Conservation (phyloP, 2,329 filamentous ascomycete species). For the Aspergillus puulaauensis region DNA sequence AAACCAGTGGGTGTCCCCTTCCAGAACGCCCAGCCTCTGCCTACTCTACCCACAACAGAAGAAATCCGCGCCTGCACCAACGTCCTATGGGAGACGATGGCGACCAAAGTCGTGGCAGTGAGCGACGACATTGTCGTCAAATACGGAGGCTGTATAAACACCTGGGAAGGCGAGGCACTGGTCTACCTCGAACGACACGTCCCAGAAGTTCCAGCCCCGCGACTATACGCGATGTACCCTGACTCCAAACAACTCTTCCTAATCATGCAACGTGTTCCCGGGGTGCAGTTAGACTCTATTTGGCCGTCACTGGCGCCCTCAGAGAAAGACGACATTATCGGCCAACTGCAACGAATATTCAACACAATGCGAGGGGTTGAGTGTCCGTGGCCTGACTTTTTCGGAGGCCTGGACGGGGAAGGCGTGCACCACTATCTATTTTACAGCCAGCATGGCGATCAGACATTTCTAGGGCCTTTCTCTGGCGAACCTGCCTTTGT, state of each 20-base stretch:
- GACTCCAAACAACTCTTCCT: slow-evolving; percentile 23
- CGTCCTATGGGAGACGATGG: slow-evolving; percentile 22
- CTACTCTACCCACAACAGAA: slow-evolving; percentile 24
- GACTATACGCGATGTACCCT: slow-evolving; percentile 31
- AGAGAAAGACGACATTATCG: slow-evolving; percentile 28
- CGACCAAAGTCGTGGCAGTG: slow-evolving; percentile 25
- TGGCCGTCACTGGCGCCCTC: slow-evolving; percentile 24
- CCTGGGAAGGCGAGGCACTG: slow-evolving; percentile 12
- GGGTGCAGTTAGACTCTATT: slow-evolving; percentile 21
- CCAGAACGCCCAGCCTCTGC: slow-evolving; percentile 18
- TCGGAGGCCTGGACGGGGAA: slow-evolving; percentile 24
- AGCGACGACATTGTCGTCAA: slow-evolving; percentile 28
- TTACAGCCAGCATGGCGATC: slow-evolving; percentile 17
- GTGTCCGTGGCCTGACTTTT: slow-evolving; percentile 29
- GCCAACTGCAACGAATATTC: slow-evolving; percentile 24
- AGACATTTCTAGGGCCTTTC: slow-evolving; percentile 25
- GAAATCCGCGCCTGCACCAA: slow-evolving; percentile 28
- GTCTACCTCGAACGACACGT: slow-evolving; percentile 27
- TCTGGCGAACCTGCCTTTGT: slow-evolving; percentile 24
- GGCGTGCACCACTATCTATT: slow-evolving; percentile 28
- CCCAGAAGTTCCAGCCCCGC: slow-evolving; percentile 26
- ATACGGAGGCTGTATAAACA: slow-evolving; percentile 18
- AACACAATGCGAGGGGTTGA: slow-evolving; percentile 20
- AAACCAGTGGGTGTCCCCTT: slow-evolving; percentile 25
- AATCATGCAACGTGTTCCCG: slow-evolving; percentile 28